Conservation (phyloP, 2,329 filamentous ascomycete species). For the Botryotinia calthae region DNA sequence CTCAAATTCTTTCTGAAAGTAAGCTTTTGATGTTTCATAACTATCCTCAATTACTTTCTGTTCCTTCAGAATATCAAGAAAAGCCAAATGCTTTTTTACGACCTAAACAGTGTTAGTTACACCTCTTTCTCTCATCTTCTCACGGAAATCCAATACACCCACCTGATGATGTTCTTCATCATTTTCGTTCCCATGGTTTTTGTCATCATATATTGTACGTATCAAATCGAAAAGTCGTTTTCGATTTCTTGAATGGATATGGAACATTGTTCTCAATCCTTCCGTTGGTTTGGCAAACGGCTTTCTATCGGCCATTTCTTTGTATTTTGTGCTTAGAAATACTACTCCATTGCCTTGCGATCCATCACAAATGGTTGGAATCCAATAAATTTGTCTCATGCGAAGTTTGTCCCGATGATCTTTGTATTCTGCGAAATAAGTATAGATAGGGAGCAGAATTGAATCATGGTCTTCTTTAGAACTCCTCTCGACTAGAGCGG, state of each 20-base stretch:
- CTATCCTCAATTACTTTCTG: not conserved
- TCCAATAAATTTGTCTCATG: not conserved
- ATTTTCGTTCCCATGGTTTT: too few relatives aligned
- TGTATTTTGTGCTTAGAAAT: not conserved
- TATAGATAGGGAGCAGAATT: not conserved
- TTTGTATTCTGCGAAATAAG: not conserved
- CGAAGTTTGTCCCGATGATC: not conserved
- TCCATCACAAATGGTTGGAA: not conserved
- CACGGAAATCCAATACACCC: not conserved
- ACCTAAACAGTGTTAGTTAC: not conserved
- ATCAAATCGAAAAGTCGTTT: not conserved
- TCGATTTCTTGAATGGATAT: not conserved
- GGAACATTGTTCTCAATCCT: not conserved
- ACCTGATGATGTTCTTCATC: not conserved
- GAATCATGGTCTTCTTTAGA: not conserved
- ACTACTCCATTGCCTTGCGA: not conserved
- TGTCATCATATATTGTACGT: not conserved
- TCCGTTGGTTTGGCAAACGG: not conserved
- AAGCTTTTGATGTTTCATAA: not conserved
- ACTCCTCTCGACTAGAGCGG: not conserved
- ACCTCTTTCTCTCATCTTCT: not conserved
- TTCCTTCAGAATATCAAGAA: not conserved
- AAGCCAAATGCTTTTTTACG: not conserved
- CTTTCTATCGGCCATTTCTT: not conserved
- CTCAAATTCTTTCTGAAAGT: not conserved